These are phyloP conservation scores for Cynara cardunculus DNA, from an alignment of 129 eudicot species.

Conservation along the genomic window DNA sequence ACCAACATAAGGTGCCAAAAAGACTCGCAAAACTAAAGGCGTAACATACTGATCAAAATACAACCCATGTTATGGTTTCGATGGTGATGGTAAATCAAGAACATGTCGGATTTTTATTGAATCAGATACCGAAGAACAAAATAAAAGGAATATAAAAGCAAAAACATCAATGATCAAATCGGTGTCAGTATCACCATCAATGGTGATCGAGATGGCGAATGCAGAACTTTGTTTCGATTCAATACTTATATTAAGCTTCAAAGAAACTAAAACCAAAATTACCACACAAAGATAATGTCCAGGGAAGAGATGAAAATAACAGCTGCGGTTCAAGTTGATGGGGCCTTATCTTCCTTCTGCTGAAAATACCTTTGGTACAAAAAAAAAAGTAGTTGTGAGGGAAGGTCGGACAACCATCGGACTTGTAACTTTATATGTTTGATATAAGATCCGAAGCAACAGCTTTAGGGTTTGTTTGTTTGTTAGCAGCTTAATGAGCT, in stretches of 20 bases:
- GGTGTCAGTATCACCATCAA: constrained; percentile 8
- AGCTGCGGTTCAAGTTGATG: constrained; percentile 22
- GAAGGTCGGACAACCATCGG: neutral
- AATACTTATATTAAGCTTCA: constrained; percentile 14
- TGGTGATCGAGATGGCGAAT: neutral
- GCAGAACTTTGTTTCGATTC: constrained; percentile 8
- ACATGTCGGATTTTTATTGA: neutral
- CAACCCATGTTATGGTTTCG: neutral
- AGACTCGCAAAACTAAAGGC: neutral
- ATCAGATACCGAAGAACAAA: neutral
- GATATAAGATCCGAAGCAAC: neutral
- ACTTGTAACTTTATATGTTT: neutral
- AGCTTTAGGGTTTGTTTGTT: neutral
- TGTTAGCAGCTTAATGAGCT: too few species aligned
- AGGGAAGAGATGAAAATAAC: neutral
- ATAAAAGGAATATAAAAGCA: neutral
- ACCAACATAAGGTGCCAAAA: neutral
- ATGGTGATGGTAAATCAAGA: neutral
- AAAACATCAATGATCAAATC: neutral
- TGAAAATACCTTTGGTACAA: constrained; percentile 42
- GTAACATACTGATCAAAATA: neutral
- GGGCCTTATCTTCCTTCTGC: constrained; percentile 44
- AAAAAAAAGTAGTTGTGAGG: neutral
- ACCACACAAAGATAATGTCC: constrained; percentile 11
- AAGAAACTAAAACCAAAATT: constrained; percentile 13